Evolutionary conservation across 768 basidiomycete species (phyloP), one percentile per base, ranked within the genome.

Genomic region (Suillus variegatus): DNA sequence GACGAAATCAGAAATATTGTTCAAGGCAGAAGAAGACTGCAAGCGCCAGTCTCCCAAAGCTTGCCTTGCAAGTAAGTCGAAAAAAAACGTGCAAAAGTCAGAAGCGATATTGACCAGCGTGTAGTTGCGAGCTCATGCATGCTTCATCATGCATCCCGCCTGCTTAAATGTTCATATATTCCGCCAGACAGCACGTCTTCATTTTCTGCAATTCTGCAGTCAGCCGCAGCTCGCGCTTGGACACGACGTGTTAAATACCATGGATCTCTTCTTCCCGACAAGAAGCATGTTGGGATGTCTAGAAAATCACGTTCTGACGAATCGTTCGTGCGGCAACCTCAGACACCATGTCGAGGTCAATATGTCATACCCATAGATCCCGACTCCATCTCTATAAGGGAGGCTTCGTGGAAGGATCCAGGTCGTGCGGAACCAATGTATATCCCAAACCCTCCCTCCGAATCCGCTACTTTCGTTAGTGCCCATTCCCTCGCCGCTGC

Each of bases 151-250:
- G 81, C 74, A 58, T 40, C 72, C 57, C 74, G 72, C 64, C 69
- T 75, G 64, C 69, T 70, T 68, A 68, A 62, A 58, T 36, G 47
- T 44, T 49, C 38, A 56, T 38, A 43, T 65, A 47, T 64, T 35
- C 62, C 54, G 61, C 67, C 69, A 63, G 47, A 56, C 62, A 9
- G 61, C 38, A 22, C 64, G 16, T 54, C 65, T 46, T 43, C 40
- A 44, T 82, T 85, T 67, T 73, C 75, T 36, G 75, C 78, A 57
- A 75, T 82, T 55, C 77, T 86, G 5, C 83, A 83, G 63, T 77
- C 77, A 46, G 85, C 84, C 64, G 85, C 86, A 22, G 78, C 78
- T 67, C 82, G 81, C 60, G 86, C 85, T 56, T 88, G 84, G 79
- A 68, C 74, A 35, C 77, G 78, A 62, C 74, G 66, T 35, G 66